Conservation (phyloP, 164 flowering plant genomes). For the Stephania cephalantha region DNA sequence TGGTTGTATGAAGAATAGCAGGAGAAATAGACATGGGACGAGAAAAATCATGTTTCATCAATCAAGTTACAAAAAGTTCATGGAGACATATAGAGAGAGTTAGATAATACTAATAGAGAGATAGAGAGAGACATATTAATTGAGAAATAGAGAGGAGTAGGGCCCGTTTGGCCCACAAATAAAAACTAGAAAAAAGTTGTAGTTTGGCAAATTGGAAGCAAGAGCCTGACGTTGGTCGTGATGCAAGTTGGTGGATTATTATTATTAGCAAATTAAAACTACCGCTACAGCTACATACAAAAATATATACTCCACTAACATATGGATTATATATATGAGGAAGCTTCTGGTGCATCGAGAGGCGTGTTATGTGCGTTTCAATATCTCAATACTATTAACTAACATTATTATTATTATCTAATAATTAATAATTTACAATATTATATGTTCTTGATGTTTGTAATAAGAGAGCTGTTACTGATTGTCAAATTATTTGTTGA, state of each 20-base stretch:
- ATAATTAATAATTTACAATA: no score
- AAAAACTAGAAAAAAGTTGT: background rate
- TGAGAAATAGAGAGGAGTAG: background rate
- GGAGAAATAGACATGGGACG: constrained; percentile 18
- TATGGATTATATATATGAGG: no score
- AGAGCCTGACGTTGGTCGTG: constrained; percentile 22
- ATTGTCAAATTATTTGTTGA: no score
- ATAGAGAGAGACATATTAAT: background rate
- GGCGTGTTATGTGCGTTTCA: no score
- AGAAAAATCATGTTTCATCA: constrained; percentile 7
- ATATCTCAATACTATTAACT: no score
- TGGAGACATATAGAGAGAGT: background rate
- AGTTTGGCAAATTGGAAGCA: constrained; percentile 22
- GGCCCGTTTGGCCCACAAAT: constrained; percentile 1
- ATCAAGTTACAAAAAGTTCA: background rate
- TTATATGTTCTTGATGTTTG: no score
- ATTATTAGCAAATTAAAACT: no score
- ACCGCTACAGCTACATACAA: no score
- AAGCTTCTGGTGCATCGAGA: no score
- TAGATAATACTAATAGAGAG: background rate
- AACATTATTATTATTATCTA: no score
- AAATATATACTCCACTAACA: no score
- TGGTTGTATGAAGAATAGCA: background rate
- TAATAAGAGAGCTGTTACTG: no score
- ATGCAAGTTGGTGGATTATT: constrained; percentile 8